Evolutionary conservation across 169 alveolate species (phyloP), one percentile per base, ranked within the genome.

Genomic region (Babesia ovis): DNA sequence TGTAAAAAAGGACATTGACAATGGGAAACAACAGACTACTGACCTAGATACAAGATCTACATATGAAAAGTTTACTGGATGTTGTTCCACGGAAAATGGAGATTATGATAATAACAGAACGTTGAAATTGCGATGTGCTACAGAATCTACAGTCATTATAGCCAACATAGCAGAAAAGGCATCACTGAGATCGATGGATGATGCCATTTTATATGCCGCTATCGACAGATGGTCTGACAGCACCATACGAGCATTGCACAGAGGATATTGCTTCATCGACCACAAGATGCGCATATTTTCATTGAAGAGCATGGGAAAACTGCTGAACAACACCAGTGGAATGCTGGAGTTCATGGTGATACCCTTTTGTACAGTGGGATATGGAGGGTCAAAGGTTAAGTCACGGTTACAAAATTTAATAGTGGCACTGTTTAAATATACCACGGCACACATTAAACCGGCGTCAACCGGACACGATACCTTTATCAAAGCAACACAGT

Each of bases 221-320:
- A 5, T 16, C 4, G 2, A 6, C 9, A 48, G 32, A 50, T 64
- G 74, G 74, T 46, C 74, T 22, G n/a, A 34, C 20, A 1, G 62
- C 2, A 48, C 62, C 9, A 43, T 48, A n/a, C 27, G 45, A 22
- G 59, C 74, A n/a, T 4, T 64, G 29, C 27, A 34, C 12, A 32
- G 61, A 3, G 74, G 74, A 11, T 64, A 35, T 29, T 64, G 74
- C 41, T 37, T 64, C 37, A 37, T 64, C 2, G 74, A 64, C 50
- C 55, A 45, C 31, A 20, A 29, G 14, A 64, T 64, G 74, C 59
- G 61, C 53, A 64, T 64, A 46, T 64, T 64, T 35, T 64, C 74
- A 2, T 23, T 64, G 16, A 45, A 27, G n/a, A 46, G 53, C 51
- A 29, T 64, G 3, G 74, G 6, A 2, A 23, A 9, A 0, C 20